A percentile compares a stretch with the other conserved stretches of the same genome.
Evolutionary conservation across 768 basidiomycete genomes (phyloP).

Genomic region (Kondoa subrosea): DNA sequence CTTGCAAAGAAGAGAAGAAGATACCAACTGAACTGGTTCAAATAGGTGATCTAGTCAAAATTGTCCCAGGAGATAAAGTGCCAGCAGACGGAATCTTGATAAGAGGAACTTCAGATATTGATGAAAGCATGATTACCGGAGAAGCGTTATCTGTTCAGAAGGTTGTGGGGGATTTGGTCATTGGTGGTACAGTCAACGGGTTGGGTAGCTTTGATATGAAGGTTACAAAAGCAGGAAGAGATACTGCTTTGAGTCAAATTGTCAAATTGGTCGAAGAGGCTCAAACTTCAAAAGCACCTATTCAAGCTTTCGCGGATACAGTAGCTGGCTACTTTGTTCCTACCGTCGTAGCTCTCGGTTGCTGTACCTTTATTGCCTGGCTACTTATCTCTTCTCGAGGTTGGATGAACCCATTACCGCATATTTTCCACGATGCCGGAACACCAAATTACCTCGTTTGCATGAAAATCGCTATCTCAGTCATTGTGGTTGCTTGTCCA

Average conservation of each 20-base stretch:
- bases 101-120: conserved; percentile 66
- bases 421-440: conserved; percentile 69
- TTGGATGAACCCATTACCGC: conserved; percentile 47
- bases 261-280: conserved; percentile 94
- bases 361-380: conserved; percentile 70
- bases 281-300: conserved; percentile 93
- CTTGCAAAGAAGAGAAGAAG: conserved; percentile 60
- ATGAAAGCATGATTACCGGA: conserved; percentile 92
- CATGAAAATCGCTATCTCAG: conserved; percentile 90
- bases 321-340: conserved; percentile 94
- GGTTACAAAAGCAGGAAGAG: conserved; percentile 85
- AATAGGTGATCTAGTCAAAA: conserved; percentile 77
- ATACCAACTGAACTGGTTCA: conserved; percentile 89
- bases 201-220: conserved; percentile 93
- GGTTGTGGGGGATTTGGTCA: conserved; percentile 63
- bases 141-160: conserved; percentile 81
- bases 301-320: conserved; percentile 87
- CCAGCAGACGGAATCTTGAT: conserved; percentile 88
- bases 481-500: conserved; percentile 94
- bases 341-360: conserved; percentile 62
- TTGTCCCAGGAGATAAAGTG: conserved; percentile 90
- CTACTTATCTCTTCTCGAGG: conserved; percentile 45
- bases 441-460: conserved; percentile 69
- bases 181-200: conserved; percentile 93
- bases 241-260: conserved; percentile 90